These are phyloP conservation scores for Phytopythium kandeliae DNA, from an alignment of 352 stramenopile genomes.

Conservation along the genomic window DNA sequence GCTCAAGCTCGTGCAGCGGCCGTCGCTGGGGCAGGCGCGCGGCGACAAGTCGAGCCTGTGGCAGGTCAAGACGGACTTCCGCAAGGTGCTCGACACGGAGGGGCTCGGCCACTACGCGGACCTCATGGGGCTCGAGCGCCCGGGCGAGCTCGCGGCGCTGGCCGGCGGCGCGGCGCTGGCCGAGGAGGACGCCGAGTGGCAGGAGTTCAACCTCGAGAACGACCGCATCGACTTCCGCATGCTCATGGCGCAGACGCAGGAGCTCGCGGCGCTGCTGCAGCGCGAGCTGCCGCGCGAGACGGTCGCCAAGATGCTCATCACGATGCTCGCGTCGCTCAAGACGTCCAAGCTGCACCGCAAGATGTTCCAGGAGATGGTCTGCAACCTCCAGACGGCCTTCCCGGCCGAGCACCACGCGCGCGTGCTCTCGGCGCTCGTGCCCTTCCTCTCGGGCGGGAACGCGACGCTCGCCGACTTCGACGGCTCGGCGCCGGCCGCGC, in stretches of 20 bases:
- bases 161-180: conserved; percentile 18
- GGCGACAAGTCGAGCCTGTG: conserved; percentile 67
- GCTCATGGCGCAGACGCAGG: conserved; percentile 58
- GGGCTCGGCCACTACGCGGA: conserved; percentile 62
- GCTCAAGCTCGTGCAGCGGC: conserved; percentile 68
- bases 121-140: conserved; percentile 66
- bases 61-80: conserved; percentile 80
- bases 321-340: conserved; percentile 81
- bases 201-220: conserved; percentile 82
- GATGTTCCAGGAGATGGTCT: conserved; percentile 87
- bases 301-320: conserved; percentile 80
- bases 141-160: conserved; percentile 4
- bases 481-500: conserved; percentile 40
- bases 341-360: conserved; percentile 83
- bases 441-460: conserved; percentile 77
- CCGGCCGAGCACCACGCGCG: conserved; percentile 56
- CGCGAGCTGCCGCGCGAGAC: conserved; percentile 59
- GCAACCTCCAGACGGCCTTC: conserved; percentile 77
- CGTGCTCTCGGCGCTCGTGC: conserved; percentile 60
- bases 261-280: conserved; percentile 61
- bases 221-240: conserved; percentile 85
- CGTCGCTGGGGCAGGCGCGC: conserved; percentile 35
- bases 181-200: conserved; percentile 72
- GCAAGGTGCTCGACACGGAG: conserved; percentile 75
- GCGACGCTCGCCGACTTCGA: conserved; percentile 72